Evolutionary conservation across 164 flowering plant species (phyloP), one percentile per base, ranked within the genome.

Genomic region (Liquidambar formosana): DNA sequence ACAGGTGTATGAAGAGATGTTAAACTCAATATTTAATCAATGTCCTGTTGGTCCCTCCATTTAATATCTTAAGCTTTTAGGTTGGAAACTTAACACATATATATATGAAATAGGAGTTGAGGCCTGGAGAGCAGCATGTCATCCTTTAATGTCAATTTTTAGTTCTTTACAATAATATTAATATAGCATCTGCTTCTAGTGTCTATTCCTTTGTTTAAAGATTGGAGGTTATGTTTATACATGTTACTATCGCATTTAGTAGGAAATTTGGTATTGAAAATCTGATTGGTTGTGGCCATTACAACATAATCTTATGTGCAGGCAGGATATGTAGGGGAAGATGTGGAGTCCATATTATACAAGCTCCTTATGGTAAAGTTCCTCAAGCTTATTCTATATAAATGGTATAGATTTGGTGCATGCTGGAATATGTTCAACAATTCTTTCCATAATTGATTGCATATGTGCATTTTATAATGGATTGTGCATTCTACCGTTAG

Each of bases 291-390:
- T 45, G 41, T 10, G 47, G 62, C n/a, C 15, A 10, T 61, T 43
- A 72, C 2, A 8, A 45, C 10, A 41, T 53, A 27, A 12, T 80
- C 18, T 63, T 60, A 21, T 71, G 19, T 83, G 80, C 89, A 93
- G 98, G 98, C 98, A 64, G 98, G 98, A 57, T 93, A 93, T 81
- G 96, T 93, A 18, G 98, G 98, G 57, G 98, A 91, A 76, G 98
- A 93, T 78, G 98, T 93, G 74, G 98, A 93, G 77, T 93, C 98
- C 66, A 91, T 93, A 75, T 76, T 93, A 68, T 83, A 86, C 85
- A 93, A 93, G 76, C 94, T 93, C 54, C 92, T 93, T 48, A 75
- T 66, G 82, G 98, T 93, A 79, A 71, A 10, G 70, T 47, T 16
- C n/a, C 14, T 10, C 49, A 57, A 22, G 8, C 62, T 68, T 59